Percentiles rank a stretch among this genome's conserved stretches.
phyloP scores from a whole-genome alignment of 768 basidiomycete genomes.

The Trametopsis cervina region DNA sequence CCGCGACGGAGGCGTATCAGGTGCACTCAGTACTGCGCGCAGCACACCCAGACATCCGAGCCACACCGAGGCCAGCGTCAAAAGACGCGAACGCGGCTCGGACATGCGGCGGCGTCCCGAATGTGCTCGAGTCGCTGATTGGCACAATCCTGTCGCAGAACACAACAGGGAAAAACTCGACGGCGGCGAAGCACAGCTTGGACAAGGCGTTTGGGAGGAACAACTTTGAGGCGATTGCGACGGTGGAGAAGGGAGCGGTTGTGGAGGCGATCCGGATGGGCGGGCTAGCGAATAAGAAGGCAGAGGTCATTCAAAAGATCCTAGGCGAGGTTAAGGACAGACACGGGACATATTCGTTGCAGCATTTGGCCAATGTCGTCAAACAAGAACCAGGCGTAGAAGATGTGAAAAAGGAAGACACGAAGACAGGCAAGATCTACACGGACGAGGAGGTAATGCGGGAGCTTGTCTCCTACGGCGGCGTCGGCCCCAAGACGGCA shows the following conservation, averaged over 20 bases:
- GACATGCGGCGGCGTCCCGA: slow-evolving; percentile 40
- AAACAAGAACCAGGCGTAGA: slow-evolving; percentile 9
- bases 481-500: slow-evolving; percentile 59
- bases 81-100: slow-evolving; percentile 32
- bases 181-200: slow-evolving; percentile 41
- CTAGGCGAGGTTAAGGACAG: slow-evolving; percentile 35
- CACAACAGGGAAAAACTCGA: slow-evolving; percentile 43
- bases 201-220: slow-evolving; percentile 44
- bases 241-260: slow-evolving; percentile 34
- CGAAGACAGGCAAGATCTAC: slow-evolving; percentile 14
- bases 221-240: slow-evolving; percentile 42
- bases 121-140: slow-evolving; percentile 53
- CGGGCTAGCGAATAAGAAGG: slow-evolving; percentile 56
- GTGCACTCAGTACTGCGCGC: slow-evolving; percentile 35
- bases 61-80: slow-evolving; percentile 18
- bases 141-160: slow-evolving; percentile 57
- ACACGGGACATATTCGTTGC: slow-evolving; percentile 50
- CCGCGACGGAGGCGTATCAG: slow-evolving; percentile 32
- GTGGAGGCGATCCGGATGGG: slow-evolving; percentile 45
- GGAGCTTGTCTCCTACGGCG: slow-evolving; percentile 47
- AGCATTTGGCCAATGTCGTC: slow-evolving; percentile 36
- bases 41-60: slow-evolving; percentile 22
- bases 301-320: slow-evolving; percentile 44
- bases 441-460: slow-evolving; percentile 47
- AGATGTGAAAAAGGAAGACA: too few species aligned